A percentile compares a stretch with the other conserved stretches of the same genome.
These are phyloP conservation scores for Pichia kudriavzevii DNA, from an alignment of 1,139 yeast genomes.

Conservation along the genomic window DNA sequence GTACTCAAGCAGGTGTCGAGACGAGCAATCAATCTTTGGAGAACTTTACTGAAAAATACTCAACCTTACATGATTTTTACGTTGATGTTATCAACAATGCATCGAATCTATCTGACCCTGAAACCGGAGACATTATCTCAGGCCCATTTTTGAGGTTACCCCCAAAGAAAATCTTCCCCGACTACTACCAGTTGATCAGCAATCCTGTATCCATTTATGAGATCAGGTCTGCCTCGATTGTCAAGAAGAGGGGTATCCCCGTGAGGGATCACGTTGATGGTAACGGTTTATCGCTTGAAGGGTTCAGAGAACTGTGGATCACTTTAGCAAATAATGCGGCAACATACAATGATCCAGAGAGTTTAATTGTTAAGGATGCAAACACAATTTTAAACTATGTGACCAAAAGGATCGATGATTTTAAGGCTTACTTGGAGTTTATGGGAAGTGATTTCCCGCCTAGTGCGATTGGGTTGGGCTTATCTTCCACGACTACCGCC, in stretches of 20 bases:
- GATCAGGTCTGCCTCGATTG: constrained; percentile 33
- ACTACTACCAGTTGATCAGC: constrained; percentile 59
- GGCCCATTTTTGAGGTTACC: constrained; percentile 21
- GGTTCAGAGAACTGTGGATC: constrained; percentile 49
- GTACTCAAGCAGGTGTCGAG: background rate
- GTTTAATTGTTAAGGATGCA: constrained; percentile 57
- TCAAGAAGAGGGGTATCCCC: constrained; percentile 8
- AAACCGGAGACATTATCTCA: constrained; percentile 13
- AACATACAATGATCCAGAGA: constrained; percentile 53
- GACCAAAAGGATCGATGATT: constrained; percentile 16
- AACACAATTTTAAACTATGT: constrained; percentile 37
- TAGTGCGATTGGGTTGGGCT: too few relatives aligned
- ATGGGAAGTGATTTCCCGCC: too few relatives aligned
- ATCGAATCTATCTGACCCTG: constrained; percentile 12
- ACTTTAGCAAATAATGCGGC: constrained; percentile 52
- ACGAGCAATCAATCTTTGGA: too few relatives aligned
- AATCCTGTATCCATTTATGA: constrained; percentile 66
- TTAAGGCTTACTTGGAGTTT: constrained; percentile 1
- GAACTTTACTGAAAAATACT: too few relatives aligned
- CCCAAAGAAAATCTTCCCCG: constrained; percentile 42
- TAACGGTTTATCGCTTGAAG: constrained; percentile 20
- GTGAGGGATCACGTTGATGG: constrained; percentile 5
- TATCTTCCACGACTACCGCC: too few relatives aligned
- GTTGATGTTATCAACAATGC: constrained; percentile 6
- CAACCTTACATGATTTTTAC: too few relatives aligned